Percentiles rank a stretch among this genome's conserved stretches.
Evolutionary conservation across 352 stramenopile species (phyloP).

Genomic region (Halophytophthora batemanensis): DNA sequence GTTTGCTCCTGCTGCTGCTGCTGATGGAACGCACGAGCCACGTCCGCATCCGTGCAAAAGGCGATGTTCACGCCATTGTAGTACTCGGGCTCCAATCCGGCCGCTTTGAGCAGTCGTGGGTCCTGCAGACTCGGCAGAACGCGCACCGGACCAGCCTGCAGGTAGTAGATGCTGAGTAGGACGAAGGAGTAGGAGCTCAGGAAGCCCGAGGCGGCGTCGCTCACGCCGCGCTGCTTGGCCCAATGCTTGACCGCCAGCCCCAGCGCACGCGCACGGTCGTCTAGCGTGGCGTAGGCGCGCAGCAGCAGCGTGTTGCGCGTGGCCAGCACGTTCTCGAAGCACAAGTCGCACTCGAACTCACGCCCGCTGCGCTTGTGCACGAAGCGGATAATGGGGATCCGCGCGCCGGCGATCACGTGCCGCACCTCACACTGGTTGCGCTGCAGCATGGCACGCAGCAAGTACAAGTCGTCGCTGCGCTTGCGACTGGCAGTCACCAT

Average conservation of each 20-base stretch:
- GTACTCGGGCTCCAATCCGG: conserved; percentile 27
- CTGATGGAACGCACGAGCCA: conserved; percentile 41
- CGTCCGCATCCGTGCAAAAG: conserved; percentile 53
- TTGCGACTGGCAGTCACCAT: conserved; percentile 34
- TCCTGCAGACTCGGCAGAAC: conserved; percentile 96
- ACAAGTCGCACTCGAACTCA: conserved; percentile 74
- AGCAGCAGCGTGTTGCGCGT: conserved; percentile 80
- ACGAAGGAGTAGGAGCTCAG: conserved; percentile 99
- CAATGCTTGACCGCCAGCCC: conserved; percentile 97
- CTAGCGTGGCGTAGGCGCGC: conserved; percentile 71
- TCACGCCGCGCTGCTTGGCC: conserved; percentile 96
- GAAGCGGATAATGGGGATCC: conserved; percentile 83
- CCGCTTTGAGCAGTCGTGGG: conserved; percentile 40
- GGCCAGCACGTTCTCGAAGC: conserved; percentile 81
- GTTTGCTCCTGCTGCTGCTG: conserved; percentile 2
- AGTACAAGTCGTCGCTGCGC: conserved; percentile 48
- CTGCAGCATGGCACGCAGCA: conserved; percentile 40
- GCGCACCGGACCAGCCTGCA: conserved; percentile 72
- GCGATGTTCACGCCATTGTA: conserved; percentile 69
- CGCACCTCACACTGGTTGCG: conserved; percentile 55
- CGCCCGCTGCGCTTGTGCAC: conserved; percentile 39
- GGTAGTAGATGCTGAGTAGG: conserved; percentile 96
- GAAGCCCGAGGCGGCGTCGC: conserved; percentile 94
- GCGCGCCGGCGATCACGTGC: conserved; percentile 64
- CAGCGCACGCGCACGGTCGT: conserved; percentile 79